phyloP scores from a whole-genome alignment of 2,329 filamentous ascomycete species.

The Alternaria incomplexa region DNA sequence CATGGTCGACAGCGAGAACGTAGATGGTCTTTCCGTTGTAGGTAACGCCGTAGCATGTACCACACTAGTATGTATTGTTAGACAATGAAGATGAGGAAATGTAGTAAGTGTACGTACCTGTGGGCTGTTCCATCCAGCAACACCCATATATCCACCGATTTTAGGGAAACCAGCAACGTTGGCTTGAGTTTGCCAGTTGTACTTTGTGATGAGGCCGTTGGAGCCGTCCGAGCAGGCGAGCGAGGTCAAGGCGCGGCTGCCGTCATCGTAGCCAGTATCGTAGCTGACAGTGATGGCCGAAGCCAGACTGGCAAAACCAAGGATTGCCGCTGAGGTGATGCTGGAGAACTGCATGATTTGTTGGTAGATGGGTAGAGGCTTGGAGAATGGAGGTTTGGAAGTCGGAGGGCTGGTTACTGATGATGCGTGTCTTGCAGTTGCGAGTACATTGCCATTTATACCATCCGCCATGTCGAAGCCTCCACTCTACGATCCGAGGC shows the following conservation, averaged over 20 bases:
- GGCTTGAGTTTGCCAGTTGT: constrained; percentile 61
- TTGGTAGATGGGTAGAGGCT: constrained; percentile 1
- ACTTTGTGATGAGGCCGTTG: constrained; percentile 70
- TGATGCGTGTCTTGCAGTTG: constrained; percentile 16
- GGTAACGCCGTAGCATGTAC: constrained; percentile 59
- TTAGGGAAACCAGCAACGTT: constrained; percentile 55
- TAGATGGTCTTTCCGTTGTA: constrained; percentile 57
- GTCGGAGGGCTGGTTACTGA: constrained; percentile 14
- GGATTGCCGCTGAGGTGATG: constrained; percentile 28
- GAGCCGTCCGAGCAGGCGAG: constrained; percentile 72
- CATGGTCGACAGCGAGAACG: constrained; percentile 57
- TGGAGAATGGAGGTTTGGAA: neutral
- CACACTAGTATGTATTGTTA: constrained; percentile 49
- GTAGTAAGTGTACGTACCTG: constrained; percentile 25
- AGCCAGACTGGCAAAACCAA: constrained; percentile 37
- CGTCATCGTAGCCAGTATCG: constrained; percentile 73
- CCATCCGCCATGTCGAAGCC: constrained; percentile 8
- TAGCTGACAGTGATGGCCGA: constrained; percentile 66
- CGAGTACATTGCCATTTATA: constrained; percentile 36
- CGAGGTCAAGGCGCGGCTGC: constrained; percentile 58
- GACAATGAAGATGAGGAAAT: neutral
- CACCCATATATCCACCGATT: constrained; percentile 58
- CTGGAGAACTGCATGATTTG: constrained; percentile 43
- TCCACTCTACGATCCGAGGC: constrained; percentile 18
- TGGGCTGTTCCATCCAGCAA: constrained; percentile 54